Evolutionary conservation across 1,284 basidiomycete genomes (phyloP), one percentile per base, ranked within the genome.

Genomic region (Ustilago nuda): DNA sequence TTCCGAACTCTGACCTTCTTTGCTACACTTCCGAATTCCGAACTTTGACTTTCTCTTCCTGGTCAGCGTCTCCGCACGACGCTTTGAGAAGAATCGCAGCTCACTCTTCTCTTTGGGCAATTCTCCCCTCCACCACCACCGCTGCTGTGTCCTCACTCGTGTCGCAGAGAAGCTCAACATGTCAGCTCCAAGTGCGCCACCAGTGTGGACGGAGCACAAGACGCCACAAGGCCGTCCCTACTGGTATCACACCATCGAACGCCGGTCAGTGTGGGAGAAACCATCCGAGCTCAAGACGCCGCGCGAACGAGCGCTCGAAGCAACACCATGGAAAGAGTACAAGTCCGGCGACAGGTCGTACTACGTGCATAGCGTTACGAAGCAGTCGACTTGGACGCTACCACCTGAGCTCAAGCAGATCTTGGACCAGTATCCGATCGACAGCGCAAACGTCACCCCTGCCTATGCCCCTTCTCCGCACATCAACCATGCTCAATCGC

Each of bases 271-370:
- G 8, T 85, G 84, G 84, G 82, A 85, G 45, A 85, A 85, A 75
- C 84, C 84, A 7, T 70, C 65, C 11, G 84, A 85, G 69, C 81
- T 85, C 43, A 84, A 83, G 57, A 79, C 81, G 15, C 69, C 79
- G 15, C 76, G 81, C n/a, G 84, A 85, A 46, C 70, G 79, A 12
- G 82, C 81, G 3, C 69, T 85, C 35, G 81, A 82, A 50, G 46
- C 66, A 1, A 85, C 83, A 36, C 74, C 76, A n/a, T 85, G 84
- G 84, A 84, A 81, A 52, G 81, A 82, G 57, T 85, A 85, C 76
- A 78, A 82, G 67, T 74, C 79, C 5, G 83, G 82, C 45, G 83
- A 82, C 19, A 59, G 83, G 32, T 81, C 71, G 35, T 85, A 85
- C 71, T 85, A 85, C 66, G 84, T 85, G 3, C 71, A 85, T 57